A percentile compares a stretch with the other conserved stretches of the same genome.
Evolutionary conservation across 2,329 filamentous ascomycete genomes (phyloP).

Genomic region (Dothistroma pini): DNA sequence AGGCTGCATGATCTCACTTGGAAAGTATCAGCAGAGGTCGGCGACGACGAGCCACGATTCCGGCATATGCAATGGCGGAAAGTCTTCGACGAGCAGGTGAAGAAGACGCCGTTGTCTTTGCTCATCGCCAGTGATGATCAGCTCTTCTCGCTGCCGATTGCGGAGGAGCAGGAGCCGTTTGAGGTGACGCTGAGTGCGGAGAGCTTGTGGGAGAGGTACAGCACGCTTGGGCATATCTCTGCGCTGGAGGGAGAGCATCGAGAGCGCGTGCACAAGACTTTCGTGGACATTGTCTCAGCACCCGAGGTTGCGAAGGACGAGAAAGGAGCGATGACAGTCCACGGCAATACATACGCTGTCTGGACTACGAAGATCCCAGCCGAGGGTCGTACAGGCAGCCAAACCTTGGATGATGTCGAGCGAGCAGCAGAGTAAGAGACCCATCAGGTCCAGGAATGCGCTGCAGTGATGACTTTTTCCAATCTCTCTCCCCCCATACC

Average conservation of each 20-base stretch:
- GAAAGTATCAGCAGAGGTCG: conserved; percentile 51
- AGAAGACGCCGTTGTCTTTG: conserved; percentile 47
- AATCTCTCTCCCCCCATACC: neutral
- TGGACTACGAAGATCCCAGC: conserved; percentile 54
- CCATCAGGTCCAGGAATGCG: neutral
- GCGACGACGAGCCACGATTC: conserved; percentile 62
- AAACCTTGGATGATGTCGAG: conserved; percentile 13
- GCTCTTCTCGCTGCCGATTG: conserved; percentile 61
- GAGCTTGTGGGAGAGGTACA: conserved; percentile 60
- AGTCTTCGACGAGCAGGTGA: conserved; percentile 60
- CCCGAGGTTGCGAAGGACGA: conserved; percentile 57
- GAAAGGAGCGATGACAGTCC: conserved; percentile 59
- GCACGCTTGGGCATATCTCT: conserved; percentile 65
- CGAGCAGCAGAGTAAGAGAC: neutral
- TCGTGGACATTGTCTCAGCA: conserved; percentile 52
- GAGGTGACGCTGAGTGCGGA: conserved; percentile 57
- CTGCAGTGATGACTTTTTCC: neutral
- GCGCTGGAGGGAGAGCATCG: conserved; percentile 52
- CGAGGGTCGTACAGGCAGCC: conserved; percentile 23
- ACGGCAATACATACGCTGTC: conserved; percentile 60
- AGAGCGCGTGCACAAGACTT: conserved; percentile 50
- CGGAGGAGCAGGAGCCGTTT: conserved; percentile 55
- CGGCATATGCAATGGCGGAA: conserved; percentile 61
- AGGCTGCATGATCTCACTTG: conserved; percentile 58
- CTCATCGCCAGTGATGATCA: conserved; percentile 42